These are phyloP conservation scores for Tetrahymena thermophila DNA, from an alignment of 73 alveolate species.

Conservation along the genomic window DNA sequence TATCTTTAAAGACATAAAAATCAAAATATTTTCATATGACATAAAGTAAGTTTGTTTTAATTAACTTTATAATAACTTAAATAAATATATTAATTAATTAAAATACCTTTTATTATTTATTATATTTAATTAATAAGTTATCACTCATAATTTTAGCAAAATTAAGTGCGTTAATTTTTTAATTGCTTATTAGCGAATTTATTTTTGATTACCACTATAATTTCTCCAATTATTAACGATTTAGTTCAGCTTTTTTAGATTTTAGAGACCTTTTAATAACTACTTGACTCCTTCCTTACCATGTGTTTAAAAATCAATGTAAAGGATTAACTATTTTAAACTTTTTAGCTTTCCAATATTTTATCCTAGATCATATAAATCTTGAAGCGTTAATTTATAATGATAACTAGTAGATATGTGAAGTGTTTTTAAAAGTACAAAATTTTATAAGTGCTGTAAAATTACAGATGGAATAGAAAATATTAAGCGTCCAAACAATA, in stretches of 20 bases:
- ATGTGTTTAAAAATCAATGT: background rate
- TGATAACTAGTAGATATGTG: background rate
- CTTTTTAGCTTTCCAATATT: background rate
- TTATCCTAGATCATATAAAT: background rate
- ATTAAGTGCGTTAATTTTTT: background rate
- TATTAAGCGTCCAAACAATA: background rate
- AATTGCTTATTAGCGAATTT: background rate
- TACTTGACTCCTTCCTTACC: background rate
- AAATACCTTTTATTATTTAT: too few species aligned
- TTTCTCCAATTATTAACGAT: background rate
- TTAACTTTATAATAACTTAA: too few species aligned
- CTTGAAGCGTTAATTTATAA: background rate
- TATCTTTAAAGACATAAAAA: too few species aligned
- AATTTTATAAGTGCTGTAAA: background rate
- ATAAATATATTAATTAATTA: too few species aligned
- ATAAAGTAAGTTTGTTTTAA: too few species aligned
- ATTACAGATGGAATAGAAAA: too few species aligned
- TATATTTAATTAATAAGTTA: too few species aligned
- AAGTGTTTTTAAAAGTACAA: background rate
- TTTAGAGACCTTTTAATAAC: background rate
- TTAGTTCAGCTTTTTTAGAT: background rate
- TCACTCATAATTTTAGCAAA: background rate
- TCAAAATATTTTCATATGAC: too few species aligned
- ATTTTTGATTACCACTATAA: too few species aligned
- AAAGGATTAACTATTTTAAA: background rate